Evolutionary conservation across 2,329 filamentous ascomycete genomes (phyloP).

Genomic region (Xylariaceae sp.): DNA sequence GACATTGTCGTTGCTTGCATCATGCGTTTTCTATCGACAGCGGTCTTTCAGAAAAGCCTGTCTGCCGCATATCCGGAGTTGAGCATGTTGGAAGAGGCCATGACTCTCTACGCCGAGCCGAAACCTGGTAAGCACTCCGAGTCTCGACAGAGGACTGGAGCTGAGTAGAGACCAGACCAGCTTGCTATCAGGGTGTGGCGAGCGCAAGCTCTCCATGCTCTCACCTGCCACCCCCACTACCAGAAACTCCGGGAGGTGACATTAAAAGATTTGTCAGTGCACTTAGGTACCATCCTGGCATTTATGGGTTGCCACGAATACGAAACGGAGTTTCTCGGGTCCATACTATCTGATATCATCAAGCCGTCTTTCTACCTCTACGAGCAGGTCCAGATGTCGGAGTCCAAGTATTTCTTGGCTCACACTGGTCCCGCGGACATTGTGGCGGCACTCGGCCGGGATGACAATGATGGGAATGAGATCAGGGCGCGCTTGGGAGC

Average conservation of each 20-base stretch:
- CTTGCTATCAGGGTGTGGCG: slow-evolving; percentile 7
- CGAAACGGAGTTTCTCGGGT: not conserved
- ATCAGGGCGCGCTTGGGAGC: not conserved
- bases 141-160: not conserved
- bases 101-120: too few species aligned
- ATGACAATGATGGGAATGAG: not conserved
- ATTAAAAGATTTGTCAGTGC: slow-evolving; percentile 16
- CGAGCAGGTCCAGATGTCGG: not conserved
- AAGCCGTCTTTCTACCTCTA: not conserved
- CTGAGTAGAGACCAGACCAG: slow-evolving; percentile 1
- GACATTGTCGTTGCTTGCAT: too few species aligned
- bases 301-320: not conserved
- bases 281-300: not conserved
- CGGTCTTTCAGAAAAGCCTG: too few species aligned
- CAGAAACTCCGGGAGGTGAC: slow-evolving; percentile 8
- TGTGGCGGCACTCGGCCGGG: not conserved
- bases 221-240: slow-evolving; percentile 21
- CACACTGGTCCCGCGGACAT: not conserved
- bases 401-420: not conserved
- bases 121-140: not conserved
- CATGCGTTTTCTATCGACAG: too few species aligned
- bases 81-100: too few species aligned
- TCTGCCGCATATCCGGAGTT: too few species aligned
- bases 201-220: slow-evolving; percentile 20
- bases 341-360: not conserved